Evolutionary conservation across 192 early-diverging fungal genomes (phyloP).

Genomic region (Coemansia brasiliensis): DNA sequence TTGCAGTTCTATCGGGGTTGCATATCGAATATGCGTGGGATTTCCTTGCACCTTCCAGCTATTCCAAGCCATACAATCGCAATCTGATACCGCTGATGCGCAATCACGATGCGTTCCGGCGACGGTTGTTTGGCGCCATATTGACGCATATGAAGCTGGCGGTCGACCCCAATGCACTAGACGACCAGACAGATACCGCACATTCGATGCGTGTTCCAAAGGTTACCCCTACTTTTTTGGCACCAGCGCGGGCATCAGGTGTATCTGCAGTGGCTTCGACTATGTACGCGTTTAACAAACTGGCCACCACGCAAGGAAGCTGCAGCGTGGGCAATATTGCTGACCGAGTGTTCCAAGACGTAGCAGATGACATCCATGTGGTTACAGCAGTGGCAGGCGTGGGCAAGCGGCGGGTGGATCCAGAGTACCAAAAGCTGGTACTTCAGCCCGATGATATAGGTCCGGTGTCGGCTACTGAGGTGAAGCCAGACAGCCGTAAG

Average conservation of each 20-base stretch:
- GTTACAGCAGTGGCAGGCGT: conserved; percentile 18
- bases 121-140: conserved; percentile 59
- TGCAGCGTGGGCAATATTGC: conserved; percentile 8
- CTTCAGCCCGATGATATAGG: conserved; percentile 6
- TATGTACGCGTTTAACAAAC: conserved; percentile 28
- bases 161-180: conserved; percentile 55
- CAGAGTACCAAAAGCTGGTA: conserved; percentile 27
- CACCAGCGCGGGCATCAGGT: conserved; percentile 32
- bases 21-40: conserved; percentile 81
- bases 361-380: conserved; percentile 42
- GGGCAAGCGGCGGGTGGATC: conserved; percentile 25
- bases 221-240: conserved; percentile 39
- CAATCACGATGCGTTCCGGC: conserved; percentile 53
- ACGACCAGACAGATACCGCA: conserved; percentile 12
- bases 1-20: conserved; percentile 73
- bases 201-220: conserved; percentile 24
- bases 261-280: conserved; percentile 26
- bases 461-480: conserved; percentile 1
- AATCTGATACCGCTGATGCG: conserved; percentile 55
- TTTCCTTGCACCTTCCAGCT: conserved; percentile 57
- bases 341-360: conserved; percentile 33
- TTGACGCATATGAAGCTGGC: conserved; percentile 64
- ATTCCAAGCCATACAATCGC: conserved; percentile 49
- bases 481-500: conserved; percentile 10
- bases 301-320: conserved; percentile 20